Base-by-base conservation (phyloP, 352 stramenopile genomes). In the Phytopythium sindhum region DNA sequence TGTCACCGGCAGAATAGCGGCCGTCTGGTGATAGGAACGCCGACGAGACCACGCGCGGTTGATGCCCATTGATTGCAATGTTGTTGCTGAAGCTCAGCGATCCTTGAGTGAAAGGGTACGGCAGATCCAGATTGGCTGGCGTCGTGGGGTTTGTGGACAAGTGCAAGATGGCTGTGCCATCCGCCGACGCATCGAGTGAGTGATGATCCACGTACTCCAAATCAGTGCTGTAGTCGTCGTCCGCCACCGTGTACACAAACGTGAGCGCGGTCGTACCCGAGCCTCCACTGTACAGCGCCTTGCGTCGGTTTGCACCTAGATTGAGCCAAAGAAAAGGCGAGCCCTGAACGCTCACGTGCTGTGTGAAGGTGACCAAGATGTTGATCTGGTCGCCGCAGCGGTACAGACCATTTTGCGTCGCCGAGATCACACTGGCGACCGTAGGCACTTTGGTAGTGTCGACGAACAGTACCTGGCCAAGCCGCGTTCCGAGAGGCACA, bases 141-240 rank as follows among this genome's bases (percentile, higher is more conserved):
- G 83, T 90, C 17, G 85, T 93, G 26, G 87, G 87, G 37, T 78
- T 81, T 2, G 85, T 90, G 19, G 87, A 84, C 4, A 78, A 55
- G 57, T 90, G 81, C 28, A 87, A 41, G 47, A 91, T 92, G 15
- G 66, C 67, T n/a, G 75, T 80, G 19, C 66, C 60, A 19, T 62
- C 63, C n/a, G 69, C 72, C 15, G 73, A 86, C 5, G 80, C 71
- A 45, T 95, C 84, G 10, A 95, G 75, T 17, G 85, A 95, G 61
- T 94, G 86, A 52, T 89, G 75, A 56, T 95, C 87, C 23, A 93
- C 77, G 60, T 95, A 95, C 45, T 92, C 81, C 48, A 93, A 73
- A 47, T 92, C 81, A 2, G 75, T 76, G 15, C 75, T 90, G 59
- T 89, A 93, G 60, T 95, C 87, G 23, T 70, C 70, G 51, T 94